phyloP scores from a whole-genome alignment of 129 eudicot species.

The Centrapalus pauciflorus region DNA sequence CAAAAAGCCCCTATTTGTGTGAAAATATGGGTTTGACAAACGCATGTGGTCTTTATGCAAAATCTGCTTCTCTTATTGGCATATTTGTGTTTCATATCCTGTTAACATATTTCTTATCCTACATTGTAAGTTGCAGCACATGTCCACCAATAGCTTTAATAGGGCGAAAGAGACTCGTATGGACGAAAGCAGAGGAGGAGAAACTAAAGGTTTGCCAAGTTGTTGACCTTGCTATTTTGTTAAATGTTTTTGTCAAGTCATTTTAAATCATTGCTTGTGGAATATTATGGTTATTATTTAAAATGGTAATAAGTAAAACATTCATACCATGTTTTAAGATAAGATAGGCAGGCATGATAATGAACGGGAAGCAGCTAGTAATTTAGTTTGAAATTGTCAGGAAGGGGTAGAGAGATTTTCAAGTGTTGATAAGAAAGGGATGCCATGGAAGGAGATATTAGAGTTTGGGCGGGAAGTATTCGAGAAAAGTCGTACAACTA shows the following conservation, averaged over 20 bases:
- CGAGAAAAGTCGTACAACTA: constrained; percentile 43
- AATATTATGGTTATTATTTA: no score
- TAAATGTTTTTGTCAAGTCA: no score
- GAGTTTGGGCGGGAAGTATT: constrained; percentile 55
- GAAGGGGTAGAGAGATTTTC: constrained; percentile 45
- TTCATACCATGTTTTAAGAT: no score
- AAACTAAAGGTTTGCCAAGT: constrained; percentile 64
- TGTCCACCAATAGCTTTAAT: constrained; percentile 32
- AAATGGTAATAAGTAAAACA: no score
- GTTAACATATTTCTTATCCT: no score
- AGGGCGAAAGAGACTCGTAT: constrained; percentile 46
- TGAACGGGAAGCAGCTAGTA: no score
- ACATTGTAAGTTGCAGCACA: constrained; percentile 38
- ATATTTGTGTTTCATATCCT: not conserved
- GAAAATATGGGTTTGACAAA: not conserved
- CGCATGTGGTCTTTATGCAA: not conserved
- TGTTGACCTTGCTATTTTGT: not conserved
- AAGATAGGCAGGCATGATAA: no score
- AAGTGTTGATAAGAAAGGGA: constrained; percentile 15
- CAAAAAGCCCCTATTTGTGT: not conserved
- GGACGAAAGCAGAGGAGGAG: constrained; percentile 68
- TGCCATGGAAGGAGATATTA: constrained; percentile 71
- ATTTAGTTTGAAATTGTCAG: constrained; percentile 33
- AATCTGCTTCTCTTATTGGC: no score
- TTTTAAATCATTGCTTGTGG: no score